These are phyloP conservation scores for Spergularia bocconei DNA, from an alignment of 148 eudicot genomes.

Conservation along the genomic window DNA sequence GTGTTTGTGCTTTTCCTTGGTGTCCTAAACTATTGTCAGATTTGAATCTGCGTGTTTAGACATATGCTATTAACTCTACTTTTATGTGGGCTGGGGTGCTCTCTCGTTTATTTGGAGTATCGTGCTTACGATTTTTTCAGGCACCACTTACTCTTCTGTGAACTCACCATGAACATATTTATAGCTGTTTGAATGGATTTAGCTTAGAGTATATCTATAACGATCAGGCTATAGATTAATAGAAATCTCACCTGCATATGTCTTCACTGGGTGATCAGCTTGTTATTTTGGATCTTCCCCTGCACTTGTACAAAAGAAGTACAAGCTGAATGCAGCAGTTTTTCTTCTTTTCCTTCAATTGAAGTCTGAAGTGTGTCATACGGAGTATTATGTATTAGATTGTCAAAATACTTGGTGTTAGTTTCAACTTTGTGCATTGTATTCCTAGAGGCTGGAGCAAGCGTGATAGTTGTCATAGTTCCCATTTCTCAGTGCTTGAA, in stretches of 20 bases:
- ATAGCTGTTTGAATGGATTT: neutral
- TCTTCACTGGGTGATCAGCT: no score
- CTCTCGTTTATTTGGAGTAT: neutral
- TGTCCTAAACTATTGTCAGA: neutral
- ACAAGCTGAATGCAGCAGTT: neutral
- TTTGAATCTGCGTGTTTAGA: neutral
- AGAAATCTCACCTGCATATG: no score
- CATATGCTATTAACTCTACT: neutral
- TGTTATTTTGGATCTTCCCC: neutral
- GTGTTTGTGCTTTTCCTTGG: neutral
- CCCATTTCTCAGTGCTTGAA: slow-evolving; percentile 1
- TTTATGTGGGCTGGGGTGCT: neutral
- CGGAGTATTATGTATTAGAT: neutral
- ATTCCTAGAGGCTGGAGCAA: neutral
- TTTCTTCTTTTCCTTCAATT: neutral
- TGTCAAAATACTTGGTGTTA: neutral
- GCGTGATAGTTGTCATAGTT: neutral
- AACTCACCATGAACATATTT: neutral
- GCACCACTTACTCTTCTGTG: neutral
- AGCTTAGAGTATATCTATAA: neutral
- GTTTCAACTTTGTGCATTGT: neutral
- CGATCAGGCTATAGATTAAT: neutral
- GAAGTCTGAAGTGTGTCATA: neutral
- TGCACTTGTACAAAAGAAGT: neutral
- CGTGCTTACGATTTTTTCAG: slow-evolving; percentile 3